phyloP scores from a whole-genome alignment of 257 asterid genomes.

The Fraxinus pennsylvanica region DNA sequence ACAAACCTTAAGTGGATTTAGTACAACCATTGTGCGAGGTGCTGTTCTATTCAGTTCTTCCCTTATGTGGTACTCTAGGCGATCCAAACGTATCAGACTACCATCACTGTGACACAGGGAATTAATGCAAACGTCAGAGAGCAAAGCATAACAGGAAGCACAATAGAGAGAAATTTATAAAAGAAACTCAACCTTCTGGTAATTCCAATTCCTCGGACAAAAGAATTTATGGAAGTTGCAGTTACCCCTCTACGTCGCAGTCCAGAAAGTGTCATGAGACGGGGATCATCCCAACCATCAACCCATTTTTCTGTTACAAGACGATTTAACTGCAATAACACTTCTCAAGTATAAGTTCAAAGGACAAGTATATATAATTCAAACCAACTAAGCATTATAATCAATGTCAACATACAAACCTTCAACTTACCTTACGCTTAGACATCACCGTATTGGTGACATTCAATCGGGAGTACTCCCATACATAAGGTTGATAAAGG shows the following conservation, averaged over 20 bases:
- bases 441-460: slow-evolving; percentile 90
- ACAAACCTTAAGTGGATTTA: slow-evolving; percentile 81
- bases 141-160: slow-evolving; percentile 17
- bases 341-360: slow-evolving; percentile 23
- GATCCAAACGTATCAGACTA: slow-evolving; percentile 78
- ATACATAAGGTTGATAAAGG: slow-evolving; percentile 85
- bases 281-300: slow-evolving; percentile 99
- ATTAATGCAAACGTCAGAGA: slow-evolving; percentile 24
- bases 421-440: slow-evolving; percentile 72
- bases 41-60: slow-evolving; percentile 90
- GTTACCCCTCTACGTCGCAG: slow-evolving; percentile 94
- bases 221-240: slow-evolving; percentile 77
- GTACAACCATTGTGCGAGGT: slow-evolving; percentile 81
- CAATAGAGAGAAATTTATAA: background rate
- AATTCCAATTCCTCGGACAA: slow-evolving; percentile 90
- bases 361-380: slow-evolving; percentile 5
- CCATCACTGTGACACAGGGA: slow-evolving; percentile 59
- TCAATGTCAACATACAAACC: background rate
- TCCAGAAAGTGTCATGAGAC: slow-evolving; percentile 92
- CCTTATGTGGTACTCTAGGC: slow-evolving; percentile 83
- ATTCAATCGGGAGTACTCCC: slow-evolving; percentile 91
- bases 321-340: slow-evolving; percentile 69
- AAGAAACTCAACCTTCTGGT: slow-evolving; percentile 71
- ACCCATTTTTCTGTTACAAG: slow-evolving; percentile 89
- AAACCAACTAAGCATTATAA: background rate